phyloP scores from a whole-genome alignment of 306 rosid genomes.

The Cicer yamashitae region DNA sequence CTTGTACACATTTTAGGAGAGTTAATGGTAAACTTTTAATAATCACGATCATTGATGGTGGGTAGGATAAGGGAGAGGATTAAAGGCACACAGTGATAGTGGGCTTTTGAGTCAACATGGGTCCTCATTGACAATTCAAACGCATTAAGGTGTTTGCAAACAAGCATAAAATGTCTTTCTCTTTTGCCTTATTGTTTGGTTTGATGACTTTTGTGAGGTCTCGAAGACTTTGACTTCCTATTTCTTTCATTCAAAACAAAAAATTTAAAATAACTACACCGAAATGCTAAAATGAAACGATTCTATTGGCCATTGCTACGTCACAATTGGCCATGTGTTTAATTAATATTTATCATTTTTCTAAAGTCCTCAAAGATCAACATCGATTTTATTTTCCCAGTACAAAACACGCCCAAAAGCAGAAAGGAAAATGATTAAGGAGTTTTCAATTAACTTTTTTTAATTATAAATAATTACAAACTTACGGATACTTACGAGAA shows the following conservation, averaged over 20 bases:
- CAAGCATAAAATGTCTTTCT: too few relatives aligned
- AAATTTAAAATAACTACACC: conserved; percentile 12
- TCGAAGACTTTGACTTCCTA: conserved; percentile 43
- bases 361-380: neutral
- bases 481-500: too few relatives aligned
- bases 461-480: too few relatives aligned
- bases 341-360: neutral
- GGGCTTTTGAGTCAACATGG: conserved; percentile 2
- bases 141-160: too few relatives aligned
- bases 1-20: neutral
- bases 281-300: neutral
- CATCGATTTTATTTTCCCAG: neutral
- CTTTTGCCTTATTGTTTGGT: conserved; percentile 28
- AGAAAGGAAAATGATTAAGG: neutral
- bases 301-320: conserved; percentile 49
- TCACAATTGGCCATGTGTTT: conserved; percentile 29
- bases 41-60: neutral
- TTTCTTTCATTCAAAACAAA: neutral
- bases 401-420: neutral
- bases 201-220: conserved; percentile 32
- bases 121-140: conserved; percentile 13
- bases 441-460: neutral
- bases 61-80: neutral
- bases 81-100: neutral
- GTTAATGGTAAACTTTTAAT: neutral